Percentiles rank a stretch among this genome's conserved stretches.
These are phyloP conservation scores for Bidens hawaiensis DNA, from an alignment of 140 eudicot species.

Conservation along the genomic window DNA sequence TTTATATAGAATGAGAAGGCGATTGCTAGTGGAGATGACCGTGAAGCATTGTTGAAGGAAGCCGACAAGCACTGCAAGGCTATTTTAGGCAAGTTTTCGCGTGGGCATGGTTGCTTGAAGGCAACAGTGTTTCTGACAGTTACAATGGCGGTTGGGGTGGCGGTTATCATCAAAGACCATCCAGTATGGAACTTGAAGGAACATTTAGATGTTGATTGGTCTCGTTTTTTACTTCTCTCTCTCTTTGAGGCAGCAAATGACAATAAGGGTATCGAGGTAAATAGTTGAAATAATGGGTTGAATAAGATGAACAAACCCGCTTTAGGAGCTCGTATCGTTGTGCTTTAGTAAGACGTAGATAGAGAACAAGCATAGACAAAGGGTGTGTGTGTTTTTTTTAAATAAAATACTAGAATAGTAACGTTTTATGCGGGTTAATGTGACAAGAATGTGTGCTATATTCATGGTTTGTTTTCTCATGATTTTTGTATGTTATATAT, in stretches of 20 bases:
- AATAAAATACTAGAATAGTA: not conserved
- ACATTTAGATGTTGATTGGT: slow-evolving; percentile 18
- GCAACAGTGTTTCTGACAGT: slow-evolving; percentile 17
- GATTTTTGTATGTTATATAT: not conserved
- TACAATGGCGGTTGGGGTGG: slow-evolving; percentile 25
- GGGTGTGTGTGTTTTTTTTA: not conserved
- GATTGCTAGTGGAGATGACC: slow-evolving; percentile 18
- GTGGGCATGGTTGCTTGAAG: slow-evolving; percentile 37
- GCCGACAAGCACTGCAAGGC: slow-evolving; percentile 47
- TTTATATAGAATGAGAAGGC: slow-evolving; percentile 40
- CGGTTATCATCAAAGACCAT: slow-evolving; percentile 21
- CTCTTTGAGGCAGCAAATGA: slow-evolving; percentile 8
- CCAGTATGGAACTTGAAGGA: slow-evolving; percentile 23
- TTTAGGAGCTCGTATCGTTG: slow-evolving; percentile 10
- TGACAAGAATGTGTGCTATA: not conserved
- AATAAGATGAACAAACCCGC: slow-evolving; percentile 7
- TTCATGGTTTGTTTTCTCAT: not conserved
- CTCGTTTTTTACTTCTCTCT: slow-evolving; percentile 17
- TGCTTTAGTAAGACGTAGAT: slow-evolving; percentile 7
- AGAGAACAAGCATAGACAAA: slow-evolving; percentile 9
- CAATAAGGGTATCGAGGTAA: slow-evolving; percentile 8
- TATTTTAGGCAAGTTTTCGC: slow-evolving; percentile 37
- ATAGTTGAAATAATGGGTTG: slow-evolving; percentile 16
- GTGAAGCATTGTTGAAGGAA: slow-evolving; percentile 35
- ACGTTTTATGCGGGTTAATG: not conserved